Evolutionary conservation across 1,284 basidiomycete genomes (phyloP).

Genomic region (Meripilus lineatus): DNA sequence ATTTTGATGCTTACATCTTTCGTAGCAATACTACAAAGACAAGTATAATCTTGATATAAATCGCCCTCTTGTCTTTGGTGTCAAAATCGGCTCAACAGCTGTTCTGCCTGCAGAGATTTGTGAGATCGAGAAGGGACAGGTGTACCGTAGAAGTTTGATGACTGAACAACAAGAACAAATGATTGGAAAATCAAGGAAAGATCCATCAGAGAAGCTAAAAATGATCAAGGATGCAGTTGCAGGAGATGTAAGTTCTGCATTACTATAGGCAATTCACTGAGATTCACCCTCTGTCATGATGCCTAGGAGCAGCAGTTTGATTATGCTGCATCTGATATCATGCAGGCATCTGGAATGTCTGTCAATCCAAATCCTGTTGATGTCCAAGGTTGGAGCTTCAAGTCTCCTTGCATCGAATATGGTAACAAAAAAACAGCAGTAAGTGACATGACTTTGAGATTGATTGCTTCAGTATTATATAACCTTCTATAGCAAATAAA

Average conservation of each 20-base stretch:
- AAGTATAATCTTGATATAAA: constrained; percentile 27
- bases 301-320: no score
- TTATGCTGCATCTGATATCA: no score
- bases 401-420: no score
- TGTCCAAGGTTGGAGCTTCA: no score
- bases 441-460: no score
- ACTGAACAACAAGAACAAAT: constrained; percentile 33
- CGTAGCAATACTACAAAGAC: constrained; percentile 32
- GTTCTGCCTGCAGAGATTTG: constrained; percentile 49
- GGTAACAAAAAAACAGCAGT: no score
- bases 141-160: constrained; percentile 42
- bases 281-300: no score
- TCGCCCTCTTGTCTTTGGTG: constrained; percentile 35
- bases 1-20: no score
- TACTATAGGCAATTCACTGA: background rate
- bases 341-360: no score
- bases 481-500: no score
- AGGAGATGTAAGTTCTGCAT: constrained; percentile 16
- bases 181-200: constrained; percentile 38
- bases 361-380: no score
- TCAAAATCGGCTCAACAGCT: constrained; percentile 25
- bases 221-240: constrained; percentile 31
- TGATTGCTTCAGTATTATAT: no score
- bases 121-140: constrained; percentile 38
- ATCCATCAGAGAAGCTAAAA: constrained; percentile 31